phyloP scores from a whole-genome alignment of 2,329 filamentous ascomycete species.

The Macroventuria anomochaeta region DNA sequence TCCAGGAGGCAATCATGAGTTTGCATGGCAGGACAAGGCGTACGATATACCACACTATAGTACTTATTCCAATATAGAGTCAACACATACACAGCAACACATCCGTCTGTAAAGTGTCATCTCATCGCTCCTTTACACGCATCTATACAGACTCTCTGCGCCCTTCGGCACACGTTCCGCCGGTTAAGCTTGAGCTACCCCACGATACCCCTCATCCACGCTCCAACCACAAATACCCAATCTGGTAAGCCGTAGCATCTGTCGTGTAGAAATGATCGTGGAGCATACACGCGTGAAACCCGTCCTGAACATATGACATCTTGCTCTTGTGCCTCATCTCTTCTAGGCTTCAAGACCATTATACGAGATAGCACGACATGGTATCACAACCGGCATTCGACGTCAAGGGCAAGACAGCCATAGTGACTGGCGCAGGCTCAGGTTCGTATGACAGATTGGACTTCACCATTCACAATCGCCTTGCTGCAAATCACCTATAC shows the following conservation, averaged over 20 bases:
- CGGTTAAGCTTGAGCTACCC: conserved; percentile 20
- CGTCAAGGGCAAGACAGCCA: conserved; percentile 55
- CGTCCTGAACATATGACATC: not conserved
- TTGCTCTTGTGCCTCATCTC: not conserved
- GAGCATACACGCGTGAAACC: not conserved
- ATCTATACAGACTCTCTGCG: too few relatives aligned
- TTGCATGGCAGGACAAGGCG: too few relatives aligned
- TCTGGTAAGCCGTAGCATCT: conserved; percentile 19
- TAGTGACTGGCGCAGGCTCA: conserved; percentile 57
- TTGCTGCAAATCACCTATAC: too few relatives aligned
- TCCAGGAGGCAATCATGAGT: too few relatives aligned
- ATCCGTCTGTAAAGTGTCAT: too few relatives aligned
- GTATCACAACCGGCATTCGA: not conserved
- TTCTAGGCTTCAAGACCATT: not conserved
- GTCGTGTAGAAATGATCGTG: not conserved
- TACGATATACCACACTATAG: too few relatives aligned
- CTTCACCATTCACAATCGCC: too few relatives aligned
- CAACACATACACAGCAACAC: too few relatives aligned
- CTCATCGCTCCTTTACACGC: too few relatives aligned
- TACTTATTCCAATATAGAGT: too few relatives aligned
- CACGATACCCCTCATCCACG: conserved; percentile 25
- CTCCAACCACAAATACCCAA: conserved; percentile 5
- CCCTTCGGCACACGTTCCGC: conserved; percentile 4
- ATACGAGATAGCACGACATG: not conserved
- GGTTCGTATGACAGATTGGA: too few relatives aligned